Conservation (phyloP, 495 filamentous ascomycete species). For the Tuber borchii region DNA sequence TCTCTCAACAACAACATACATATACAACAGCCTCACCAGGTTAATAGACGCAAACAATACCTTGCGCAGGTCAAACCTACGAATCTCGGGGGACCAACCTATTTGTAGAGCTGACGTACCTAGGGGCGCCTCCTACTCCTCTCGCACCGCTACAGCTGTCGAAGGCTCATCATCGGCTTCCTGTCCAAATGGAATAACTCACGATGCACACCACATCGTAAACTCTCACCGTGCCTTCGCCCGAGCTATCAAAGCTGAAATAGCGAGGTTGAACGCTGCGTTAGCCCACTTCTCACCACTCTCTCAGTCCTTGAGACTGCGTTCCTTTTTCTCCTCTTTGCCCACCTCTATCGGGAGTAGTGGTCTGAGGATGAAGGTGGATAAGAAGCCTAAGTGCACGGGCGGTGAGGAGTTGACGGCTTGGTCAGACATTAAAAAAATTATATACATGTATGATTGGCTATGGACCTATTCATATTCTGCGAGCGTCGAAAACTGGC, state of each 20-base stretch:
- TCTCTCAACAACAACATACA: not conserved
- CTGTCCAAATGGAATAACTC: not conserved
- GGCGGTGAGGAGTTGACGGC: not conserved
- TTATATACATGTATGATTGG: not conserved
- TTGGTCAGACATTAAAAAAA: not conserved
- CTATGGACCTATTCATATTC: conserved; percentile 1
- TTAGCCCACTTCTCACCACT: not conserved
- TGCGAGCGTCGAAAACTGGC: not conserved
- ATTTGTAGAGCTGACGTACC: not conserved
- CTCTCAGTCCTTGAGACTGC: not conserved
- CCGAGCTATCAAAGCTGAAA: not conserved
- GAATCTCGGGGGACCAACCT: not conserved
- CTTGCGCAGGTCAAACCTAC: not conserved
- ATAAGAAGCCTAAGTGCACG: not conserved
- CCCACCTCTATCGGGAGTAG: not conserved
- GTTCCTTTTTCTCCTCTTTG: not conserved
- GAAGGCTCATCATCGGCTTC: not conserved
- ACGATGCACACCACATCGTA: not conserved
- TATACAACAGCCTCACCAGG: not conserved
- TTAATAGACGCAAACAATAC: not conserved
- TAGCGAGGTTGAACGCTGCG: not conserved
- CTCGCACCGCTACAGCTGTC: not conserved
- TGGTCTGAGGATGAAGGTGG: not conserved
- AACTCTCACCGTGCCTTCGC: not conserved
- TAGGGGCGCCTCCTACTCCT: not conserved